Conservation (phyloP, 345 rosid genomes). For the Gossypium bickii region DNA sequence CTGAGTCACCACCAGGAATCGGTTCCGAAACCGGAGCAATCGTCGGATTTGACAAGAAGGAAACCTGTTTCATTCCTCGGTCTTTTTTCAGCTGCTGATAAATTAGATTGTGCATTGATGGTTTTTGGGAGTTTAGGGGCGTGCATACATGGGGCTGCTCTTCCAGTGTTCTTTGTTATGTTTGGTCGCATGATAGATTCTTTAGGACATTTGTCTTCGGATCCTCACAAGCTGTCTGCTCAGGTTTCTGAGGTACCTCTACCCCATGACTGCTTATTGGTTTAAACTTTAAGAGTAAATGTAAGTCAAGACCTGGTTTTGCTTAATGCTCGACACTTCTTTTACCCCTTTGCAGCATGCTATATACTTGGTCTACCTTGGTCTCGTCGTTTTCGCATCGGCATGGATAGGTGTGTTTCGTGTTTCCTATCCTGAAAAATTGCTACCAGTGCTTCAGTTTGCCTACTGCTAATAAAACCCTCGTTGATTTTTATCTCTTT, state of each 20-base stretch:
- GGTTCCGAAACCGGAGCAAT: constrained; percentile 13
- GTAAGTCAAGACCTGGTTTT: neutral
- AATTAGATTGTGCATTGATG: constrained; percentile 50
- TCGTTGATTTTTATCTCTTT: constrained; percentile 10
- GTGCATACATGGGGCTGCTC: constrained; percentile 61
- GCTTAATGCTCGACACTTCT: neutral
- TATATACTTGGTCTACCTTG: constrained; percentile 63
- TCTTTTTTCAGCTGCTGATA: constrained; percentile 62
- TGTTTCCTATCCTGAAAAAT: neutral
- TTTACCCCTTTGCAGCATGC: constrained; percentile 45
- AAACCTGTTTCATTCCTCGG: constrained; percentile 50
- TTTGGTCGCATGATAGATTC: constrained; percentile 69
- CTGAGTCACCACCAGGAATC: constrained; percentile 5
- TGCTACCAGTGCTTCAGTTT: neutral
- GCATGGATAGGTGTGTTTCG: constrained; percentile 61
- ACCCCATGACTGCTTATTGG: neutral
- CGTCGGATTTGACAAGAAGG: constrained; percentile 12
- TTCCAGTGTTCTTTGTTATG: constrained; percentile 63
- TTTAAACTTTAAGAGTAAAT: neutral
- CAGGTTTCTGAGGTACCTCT: constrained; percentile 55
- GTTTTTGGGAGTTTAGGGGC: constrained; percentile 56
- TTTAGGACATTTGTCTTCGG: constrained; percentile 49
- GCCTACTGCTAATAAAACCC: neutral
- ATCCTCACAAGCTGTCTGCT: constrained; percentile 50
- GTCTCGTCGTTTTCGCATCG: constrained; percentile 44